Percentiles rank a stretch among this genome's conserved stretches.
Conservation (phyloP, 192 early-diverging fungal species). For the Linnemannia hyalina region DNA sequence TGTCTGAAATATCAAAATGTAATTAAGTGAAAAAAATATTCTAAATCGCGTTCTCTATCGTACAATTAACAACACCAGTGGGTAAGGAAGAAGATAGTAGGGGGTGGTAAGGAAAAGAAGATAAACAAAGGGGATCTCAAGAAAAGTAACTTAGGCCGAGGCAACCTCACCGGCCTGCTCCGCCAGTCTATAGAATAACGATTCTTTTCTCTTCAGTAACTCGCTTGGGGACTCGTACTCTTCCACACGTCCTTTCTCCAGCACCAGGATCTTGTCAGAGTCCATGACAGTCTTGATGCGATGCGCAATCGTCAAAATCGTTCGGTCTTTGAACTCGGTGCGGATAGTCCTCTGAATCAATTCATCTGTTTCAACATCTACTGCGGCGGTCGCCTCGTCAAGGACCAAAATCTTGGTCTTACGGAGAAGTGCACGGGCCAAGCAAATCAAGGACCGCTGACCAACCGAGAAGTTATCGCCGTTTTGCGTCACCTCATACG, state of each 20-base stretch:
- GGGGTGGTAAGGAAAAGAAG: background rate
- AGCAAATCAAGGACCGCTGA: constrained; percentile 76
- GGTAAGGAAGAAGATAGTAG: background rate
- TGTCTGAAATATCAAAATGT: too few species aligned
- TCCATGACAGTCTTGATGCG: constrained; percentile 60
- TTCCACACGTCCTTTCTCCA: constrained; percentile 49
- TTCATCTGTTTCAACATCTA: constrained; percentile 57
- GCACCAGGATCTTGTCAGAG: constrained; percentile 56
- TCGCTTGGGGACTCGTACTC: constrained; percentile 57
- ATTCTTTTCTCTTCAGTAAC: constrained; percentile 56
- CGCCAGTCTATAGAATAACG: constrained; percentile 27
- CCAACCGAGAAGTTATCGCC: constrained; percentile 90
- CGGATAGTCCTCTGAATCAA: constrained; percentile 60
- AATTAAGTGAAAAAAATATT: too few species aligned
- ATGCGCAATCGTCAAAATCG: constrained; percentile 71
- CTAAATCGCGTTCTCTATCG: too few species aligned
- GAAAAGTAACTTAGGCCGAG: background rate
- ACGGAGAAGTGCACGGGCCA: constrained; percentile 78
- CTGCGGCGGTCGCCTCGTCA: constrained; percentile 88
- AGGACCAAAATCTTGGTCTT: constrained; percentile 82
- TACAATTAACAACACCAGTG: too few species aligned
- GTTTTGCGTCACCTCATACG: constrained; percentile 75
- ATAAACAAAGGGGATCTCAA: background rate
- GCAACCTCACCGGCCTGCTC: constrained; percentile 47
- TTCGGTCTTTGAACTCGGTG: constrained; percentile 51